Base-by-base conservation (phyloP, 768 basidiomycete species). In the Rhizopogon roseolus region DNA sequence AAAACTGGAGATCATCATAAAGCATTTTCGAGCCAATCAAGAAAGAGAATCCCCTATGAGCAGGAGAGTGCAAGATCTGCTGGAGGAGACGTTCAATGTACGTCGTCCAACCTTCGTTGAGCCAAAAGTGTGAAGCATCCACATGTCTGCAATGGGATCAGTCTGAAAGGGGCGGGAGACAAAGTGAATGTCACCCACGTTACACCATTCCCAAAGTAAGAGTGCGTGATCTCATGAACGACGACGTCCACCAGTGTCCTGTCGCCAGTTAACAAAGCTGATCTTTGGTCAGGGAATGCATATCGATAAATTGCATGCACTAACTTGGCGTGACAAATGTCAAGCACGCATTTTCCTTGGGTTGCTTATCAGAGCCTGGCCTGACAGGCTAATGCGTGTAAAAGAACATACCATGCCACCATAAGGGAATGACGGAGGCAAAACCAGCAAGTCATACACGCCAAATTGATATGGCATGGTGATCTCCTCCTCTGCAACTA, bases 61-160 rank as follows among this genome's bases (percentile, higher is more conserved):
- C 84, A 16, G 88, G 82, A 0, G 87, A 81, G 64, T 91, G 82
- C 3, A 93, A 73, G 42, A 76, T 71, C 57, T 85, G 77, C 45
- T 82, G 82, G 42, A 96, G 73, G 7, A 96, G 70, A 14, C 93
- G 84, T 66, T 98, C 95, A 29, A 90, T 85, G 64, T 94, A 98
- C 0, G 90, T 94, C 32, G 95, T 97, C 88, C 90, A 95, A 27
- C 93, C 88, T 73, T 94, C 90, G 66, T 93, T 93, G 38, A 93
- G 81, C 89, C 90, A 92, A 71, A 91, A 92, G 68, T 90, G 88
- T 0, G 82, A 80, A 0, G 88, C 82, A 57, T 90, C 71, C 0
- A 86, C 85, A 52, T 88, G 85, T 0, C 85, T 81, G 54, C 14
- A 11, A n/a, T 2, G 27, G 22, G 50, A 43, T 36, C 10, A 29